A percentile compares a stretch with the other conserved stretches of the same genome.
Conservation (phyloP, 108 stramenopile species). For the Asterionellopsis glacialis region DNA sequence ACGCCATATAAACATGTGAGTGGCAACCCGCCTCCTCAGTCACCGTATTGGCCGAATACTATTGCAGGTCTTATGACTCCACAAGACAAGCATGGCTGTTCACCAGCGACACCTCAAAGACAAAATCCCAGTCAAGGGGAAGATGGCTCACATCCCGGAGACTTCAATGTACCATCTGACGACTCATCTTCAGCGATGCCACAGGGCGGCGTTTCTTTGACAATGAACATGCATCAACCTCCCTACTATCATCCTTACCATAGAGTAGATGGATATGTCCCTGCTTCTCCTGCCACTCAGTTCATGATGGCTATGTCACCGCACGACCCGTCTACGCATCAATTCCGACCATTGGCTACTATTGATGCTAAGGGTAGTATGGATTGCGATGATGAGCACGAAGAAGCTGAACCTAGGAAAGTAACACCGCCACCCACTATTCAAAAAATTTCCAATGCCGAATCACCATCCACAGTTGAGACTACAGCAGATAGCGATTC, state of each 20-base stretch:
- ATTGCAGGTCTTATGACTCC: constrained; percentile 36
- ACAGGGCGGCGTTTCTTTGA: background rate
- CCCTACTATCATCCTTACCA: constrained; percentile 3
- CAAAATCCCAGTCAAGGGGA: constrained; percentile 23
- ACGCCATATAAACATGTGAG: constrained; percentile 29
- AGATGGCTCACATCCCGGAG: constrained; percentile 3
- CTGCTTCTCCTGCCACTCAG: constrained; percentile 57
- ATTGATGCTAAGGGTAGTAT: too few relatives aligned
- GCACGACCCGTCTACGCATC: constrained; percentile 22
- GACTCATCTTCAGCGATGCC: background rate
- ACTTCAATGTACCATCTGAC: background rate
- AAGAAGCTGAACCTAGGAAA: too few relatives aligned
- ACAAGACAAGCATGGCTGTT: background rate
- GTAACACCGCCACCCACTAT: too few relatives aligned
- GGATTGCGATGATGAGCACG: too few relatives aligned
- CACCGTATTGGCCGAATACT: constrained; percentile 50
- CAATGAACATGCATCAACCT: constrained; percentile 8
- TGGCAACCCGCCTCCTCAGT: constrained; percentile 11
- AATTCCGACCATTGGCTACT: too few relatives aligned
- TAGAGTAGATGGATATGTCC: constrained; percentile 28
- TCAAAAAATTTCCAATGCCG: too few relatives aligned
- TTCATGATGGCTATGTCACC: constrained; percentile 43
- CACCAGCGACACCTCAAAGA: background rate
- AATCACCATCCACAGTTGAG: too few relatives aligned
- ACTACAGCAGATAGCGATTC: too few relatives aligned